Evolutionary conservation across 805 yeast genomes (phyloP), one percentile per base, ranked within the genome.

Genomic region (Sugiyamaella mastotermitis): DNA sequence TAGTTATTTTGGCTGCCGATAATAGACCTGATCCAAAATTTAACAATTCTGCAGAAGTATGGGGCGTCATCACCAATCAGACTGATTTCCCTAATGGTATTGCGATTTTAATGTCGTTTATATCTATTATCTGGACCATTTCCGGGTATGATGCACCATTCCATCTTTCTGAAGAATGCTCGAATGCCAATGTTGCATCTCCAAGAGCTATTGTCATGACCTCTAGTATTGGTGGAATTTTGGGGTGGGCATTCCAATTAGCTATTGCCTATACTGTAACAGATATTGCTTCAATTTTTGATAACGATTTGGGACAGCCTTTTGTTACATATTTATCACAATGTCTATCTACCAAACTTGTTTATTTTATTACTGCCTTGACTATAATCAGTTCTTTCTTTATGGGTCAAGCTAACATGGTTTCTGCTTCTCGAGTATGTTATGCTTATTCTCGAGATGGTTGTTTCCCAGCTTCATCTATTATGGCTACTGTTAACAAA

Each of bases 81-180:
- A 75, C 83, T 7, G 81, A 75, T 14, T 78, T 72, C 67, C 79
- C 81, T n/a, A 65, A 66, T 35, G 83, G 83, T 39, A 64, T 77
- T 35, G 69, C 79, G 19, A 63, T 74, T 50, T 56, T 78, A 40
- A 65, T 74, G 67, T 64, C 76, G 15, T 57, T 59, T 48, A 40
- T 59, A 28, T 51, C 63, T 14, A 58, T 57, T n/a, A 53, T 56
- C 41, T 59, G 64, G 64, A 74, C 80, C 26, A 78, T 80, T 84
- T 71, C 80, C 31, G 86, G 85, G 17, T 81, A 77, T 52, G 86
- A 80, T 53, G 75, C 83, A 16, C 83, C 86, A 0, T 80, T 79
- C 64, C 86, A 81, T 51, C 62, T 80, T 43, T 69, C 83, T n/a
- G 88, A 80, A 58, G 87, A 80, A 51, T 74, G 80, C 48, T 61